These are phyloP conservation scores for Silene coronaria DNA, from an alignment of 179 eudicot genomes.

Conservation along the genomic window DNA sequence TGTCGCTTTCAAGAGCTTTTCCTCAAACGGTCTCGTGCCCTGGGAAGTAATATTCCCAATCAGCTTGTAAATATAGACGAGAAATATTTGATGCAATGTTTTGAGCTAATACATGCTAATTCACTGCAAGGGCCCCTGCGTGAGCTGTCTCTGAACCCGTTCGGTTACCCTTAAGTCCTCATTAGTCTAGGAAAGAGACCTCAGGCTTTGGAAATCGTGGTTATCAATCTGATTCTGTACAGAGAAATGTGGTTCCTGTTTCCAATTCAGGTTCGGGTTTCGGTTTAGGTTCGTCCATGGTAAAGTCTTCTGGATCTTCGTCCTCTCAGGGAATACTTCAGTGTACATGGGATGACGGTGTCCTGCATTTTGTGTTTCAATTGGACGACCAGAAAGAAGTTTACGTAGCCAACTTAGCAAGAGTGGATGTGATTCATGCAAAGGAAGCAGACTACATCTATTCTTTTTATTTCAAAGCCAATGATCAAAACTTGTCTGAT, in stretches of 20 bases:
- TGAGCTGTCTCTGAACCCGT: too few species aligned
- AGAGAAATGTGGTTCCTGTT: neutral
- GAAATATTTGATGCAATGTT: constrained; percentile 57
- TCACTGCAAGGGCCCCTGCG: too few species aligned
- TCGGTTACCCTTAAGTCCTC: constrained; percentile 24
- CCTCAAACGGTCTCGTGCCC: constrained; percentile 26
- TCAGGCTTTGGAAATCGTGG: neutral
- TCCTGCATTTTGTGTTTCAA: constrained; percentile 61
- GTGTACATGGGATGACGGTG: constrained; percentile 56
- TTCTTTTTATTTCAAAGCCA: constrained; percentile 38
- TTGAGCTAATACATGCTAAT: constrained; percentile 48
- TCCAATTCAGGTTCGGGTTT: neutral
- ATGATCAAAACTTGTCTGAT: constrained; percentile 31
- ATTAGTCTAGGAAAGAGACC: constrained; percentile 30
- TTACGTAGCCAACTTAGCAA: constrained; percentile 47
- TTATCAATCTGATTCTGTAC: neutral
- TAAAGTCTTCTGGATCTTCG: constrained; percentile 39
- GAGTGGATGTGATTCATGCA: constrained; percentile 28
- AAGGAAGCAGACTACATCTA: constrained; percentile 49
- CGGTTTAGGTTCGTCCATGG: constrained; percentile 34
- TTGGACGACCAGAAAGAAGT: constrained; percentile 62
- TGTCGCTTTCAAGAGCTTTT: constrained; percentile 41
- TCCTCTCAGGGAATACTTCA: constrained; percentile 61
- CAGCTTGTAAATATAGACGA: constrained; percentile 62
- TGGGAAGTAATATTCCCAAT: constrained; percentile 45